A percentile compares a stretch with the other conserved stretches of the same genome.
These are phyloP conservation scores for Deinandra increscens DNA, from an alignment of 129 eudicot genomes.

Conservation along the genomic window DNA sequence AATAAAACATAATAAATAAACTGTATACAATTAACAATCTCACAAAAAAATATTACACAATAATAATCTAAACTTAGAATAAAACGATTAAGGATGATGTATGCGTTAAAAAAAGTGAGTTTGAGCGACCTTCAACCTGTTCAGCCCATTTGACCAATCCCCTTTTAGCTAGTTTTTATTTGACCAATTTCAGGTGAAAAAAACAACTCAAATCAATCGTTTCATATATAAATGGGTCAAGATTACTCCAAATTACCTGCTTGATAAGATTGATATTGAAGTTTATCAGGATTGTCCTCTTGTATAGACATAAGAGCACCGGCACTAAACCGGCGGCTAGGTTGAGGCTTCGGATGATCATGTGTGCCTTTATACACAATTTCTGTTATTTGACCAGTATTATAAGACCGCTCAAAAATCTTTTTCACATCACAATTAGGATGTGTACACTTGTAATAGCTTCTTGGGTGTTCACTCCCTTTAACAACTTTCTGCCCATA, in stretches of 20 bases:
- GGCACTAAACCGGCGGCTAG: constrained; percentile 78
- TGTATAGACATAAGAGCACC: constrained; percentile 77
- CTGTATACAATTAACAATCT: no score
- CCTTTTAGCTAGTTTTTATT: not conserved
- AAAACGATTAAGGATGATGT: not conserved
- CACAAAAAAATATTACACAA: not conserved
- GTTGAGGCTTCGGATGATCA: constrained; percentile 97
- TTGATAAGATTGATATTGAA: constrained; percentile 44
- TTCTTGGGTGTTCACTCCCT: constrained; percentile 97
- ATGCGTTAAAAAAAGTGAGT: not conserved
- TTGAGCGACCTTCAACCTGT: not conserved
- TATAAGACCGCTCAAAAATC: constrained; percentile 83
- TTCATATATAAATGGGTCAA: not conserved
- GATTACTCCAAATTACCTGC: constrained; percentile 46
- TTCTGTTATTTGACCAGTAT: constrained; percentile 84
- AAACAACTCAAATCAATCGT: constrained; percentile 6
- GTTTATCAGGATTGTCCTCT: constrained; percentile 68
- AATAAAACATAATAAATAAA: no score
- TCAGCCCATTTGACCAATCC: not conserved
- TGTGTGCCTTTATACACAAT: constrained; percentile 91
- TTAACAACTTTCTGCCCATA: constrained; percentile 98
- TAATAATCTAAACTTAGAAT: not conserved
- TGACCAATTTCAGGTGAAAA: not conserved
- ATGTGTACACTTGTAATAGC: constrained; percentile 96
- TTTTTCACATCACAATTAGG: constrained; percentile 97